phyloP scores from a whole-genome alignment of 73 alveolate genomes.

The Blepharisma japonicum region DNA sequence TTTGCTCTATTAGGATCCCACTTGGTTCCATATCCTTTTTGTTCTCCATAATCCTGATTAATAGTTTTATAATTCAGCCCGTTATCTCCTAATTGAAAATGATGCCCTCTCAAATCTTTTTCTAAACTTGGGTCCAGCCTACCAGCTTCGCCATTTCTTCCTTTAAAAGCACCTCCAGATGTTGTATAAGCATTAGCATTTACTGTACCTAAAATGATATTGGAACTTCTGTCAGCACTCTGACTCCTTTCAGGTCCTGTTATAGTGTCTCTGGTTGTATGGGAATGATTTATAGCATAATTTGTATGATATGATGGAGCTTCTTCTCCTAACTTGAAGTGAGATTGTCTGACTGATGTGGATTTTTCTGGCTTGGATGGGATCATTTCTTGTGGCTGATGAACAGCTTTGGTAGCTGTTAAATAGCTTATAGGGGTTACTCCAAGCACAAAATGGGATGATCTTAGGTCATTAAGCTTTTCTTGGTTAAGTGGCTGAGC shows the following conservation, averaged over 20 bases:
- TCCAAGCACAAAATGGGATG: slow-evolving; percentile 12
- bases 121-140: slow-evolving; percentile 4
- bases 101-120: slow-evolving; percentile 18
- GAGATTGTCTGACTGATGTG: slow-evolving; percentile 6
- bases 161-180: background rate
- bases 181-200: background rate
- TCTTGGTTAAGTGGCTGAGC: background rate
- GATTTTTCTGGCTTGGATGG: background rate
- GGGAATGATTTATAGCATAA: background rate
- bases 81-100: background rate
- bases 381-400: background rate
- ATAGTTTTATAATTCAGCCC: background rate
- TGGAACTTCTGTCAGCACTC: background rate
- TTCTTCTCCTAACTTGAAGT: background rate
- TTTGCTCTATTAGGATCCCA: background rate
- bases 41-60: background rate
- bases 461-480: background rate
- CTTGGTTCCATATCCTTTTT: background rate
- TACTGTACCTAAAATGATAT: background rate
- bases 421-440: background rate
- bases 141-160: background rate
- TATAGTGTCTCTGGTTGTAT: background rate
- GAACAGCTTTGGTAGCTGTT: background rate
- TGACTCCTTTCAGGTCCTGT: background rate
- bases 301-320: background rate